Evolutionary conservation across 169 alveolate species (phyloP).

Genomic region (Plasmodium vivax): DNA sequence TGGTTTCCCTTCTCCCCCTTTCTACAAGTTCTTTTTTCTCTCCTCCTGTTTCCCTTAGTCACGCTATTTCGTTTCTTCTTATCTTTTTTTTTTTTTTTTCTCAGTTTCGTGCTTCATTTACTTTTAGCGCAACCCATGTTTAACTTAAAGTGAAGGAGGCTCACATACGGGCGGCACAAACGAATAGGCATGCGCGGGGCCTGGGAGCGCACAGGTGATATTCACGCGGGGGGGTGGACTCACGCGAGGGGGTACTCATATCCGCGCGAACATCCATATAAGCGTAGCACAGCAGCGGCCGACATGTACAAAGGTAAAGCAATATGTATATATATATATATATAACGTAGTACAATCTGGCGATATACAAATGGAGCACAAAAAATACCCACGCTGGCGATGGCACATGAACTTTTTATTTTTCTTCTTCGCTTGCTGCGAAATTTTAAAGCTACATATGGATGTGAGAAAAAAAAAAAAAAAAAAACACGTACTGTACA

Average conservation of each 20-base stretch:
- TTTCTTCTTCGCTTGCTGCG: not conserved
- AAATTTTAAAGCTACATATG: not conserved
- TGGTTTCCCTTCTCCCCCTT: not conserved
- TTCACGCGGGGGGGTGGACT: not conserved
- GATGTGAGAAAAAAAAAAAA: constrained; percentile 5
- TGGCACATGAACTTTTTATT: not conserved
- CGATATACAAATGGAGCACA: not conserved
- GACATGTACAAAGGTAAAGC: not conserved
- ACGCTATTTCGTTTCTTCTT: not conserved
- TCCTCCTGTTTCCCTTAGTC: not conserved
- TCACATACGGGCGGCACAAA: not conserved
- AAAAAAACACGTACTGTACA: not conserved
- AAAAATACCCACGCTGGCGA: not conserved
- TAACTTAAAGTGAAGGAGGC: constrained; percentile 2
- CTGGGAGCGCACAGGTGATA: not conserved
- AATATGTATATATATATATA: not conserved
- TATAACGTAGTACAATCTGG: not conserved
- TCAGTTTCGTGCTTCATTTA: constrained; percentile 16
- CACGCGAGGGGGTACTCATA: not conserved
- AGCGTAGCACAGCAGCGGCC: not conserved
- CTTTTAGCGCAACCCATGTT: constrained; percentile 1
- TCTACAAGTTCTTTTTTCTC: not conserved
- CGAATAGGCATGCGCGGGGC: not conserved
- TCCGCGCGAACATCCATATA: constrained; percentile 5
- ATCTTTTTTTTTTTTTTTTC: not conserved